Evolutionary conservation across 768 basidiomycete genomes (phyloP).

Genomic region (Lentinula detonsa): DNA sequence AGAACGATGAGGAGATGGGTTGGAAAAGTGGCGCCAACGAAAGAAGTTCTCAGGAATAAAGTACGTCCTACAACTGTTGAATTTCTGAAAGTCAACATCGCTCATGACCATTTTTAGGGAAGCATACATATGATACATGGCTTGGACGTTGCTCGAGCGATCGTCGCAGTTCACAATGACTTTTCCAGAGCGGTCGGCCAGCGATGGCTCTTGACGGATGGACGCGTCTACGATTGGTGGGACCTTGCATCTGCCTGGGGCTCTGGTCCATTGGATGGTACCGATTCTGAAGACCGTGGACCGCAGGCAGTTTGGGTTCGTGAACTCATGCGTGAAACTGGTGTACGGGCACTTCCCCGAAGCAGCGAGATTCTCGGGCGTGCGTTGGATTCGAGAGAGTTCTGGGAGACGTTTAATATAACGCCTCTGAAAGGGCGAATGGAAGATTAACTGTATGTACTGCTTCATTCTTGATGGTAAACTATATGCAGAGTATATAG

Average conservation of each 20-base stretch:
- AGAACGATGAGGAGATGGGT: slow-evolving; percentile 49
- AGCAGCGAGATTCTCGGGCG: slow-evolving; percentile 40
- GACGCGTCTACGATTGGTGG: slow-evolving; percentile 65
- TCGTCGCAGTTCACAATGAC: slow-evolving; percentile 48
- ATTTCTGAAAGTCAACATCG: background rate
- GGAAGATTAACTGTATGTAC: slow-evolving; percentile 10
- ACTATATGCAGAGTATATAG: no score
- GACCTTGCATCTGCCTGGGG: slow-evolving; percentile 56
- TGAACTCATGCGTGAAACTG: slow-evolving; percentile 50
- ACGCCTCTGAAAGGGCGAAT: slow-evolving; percentile 34
- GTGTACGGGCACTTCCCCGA: slow-evolving; percentile 47
- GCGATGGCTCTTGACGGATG: slow-evolving; percentile 52
- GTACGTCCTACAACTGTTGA: slow-evolving; percentile 19
- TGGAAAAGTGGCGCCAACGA: slow-evolving; percentile 43
- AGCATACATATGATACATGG: slow-evolving; percentile 62
- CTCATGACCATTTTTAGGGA: slow-evolving; percentile 26
- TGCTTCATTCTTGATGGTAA: background rate
- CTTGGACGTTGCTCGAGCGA: slow-evolving; percentile 49
- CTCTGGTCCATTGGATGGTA: slow-evolving; percentile 1
- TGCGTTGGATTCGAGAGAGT: slow-evolving; percentile 54
- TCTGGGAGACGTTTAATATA: slow-evolving; percentile 46
- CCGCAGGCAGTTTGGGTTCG: slow-evolving; percentile 48
- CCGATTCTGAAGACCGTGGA: slow-evolving; percentile 17
- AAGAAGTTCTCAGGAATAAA: slow-evolving; percentile 45
- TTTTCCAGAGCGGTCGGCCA: slow-evolving; percentile 40